Base-by-base conservation (phyloP, 345 rosid species). In the Euphorbia lathyris region DNA sequence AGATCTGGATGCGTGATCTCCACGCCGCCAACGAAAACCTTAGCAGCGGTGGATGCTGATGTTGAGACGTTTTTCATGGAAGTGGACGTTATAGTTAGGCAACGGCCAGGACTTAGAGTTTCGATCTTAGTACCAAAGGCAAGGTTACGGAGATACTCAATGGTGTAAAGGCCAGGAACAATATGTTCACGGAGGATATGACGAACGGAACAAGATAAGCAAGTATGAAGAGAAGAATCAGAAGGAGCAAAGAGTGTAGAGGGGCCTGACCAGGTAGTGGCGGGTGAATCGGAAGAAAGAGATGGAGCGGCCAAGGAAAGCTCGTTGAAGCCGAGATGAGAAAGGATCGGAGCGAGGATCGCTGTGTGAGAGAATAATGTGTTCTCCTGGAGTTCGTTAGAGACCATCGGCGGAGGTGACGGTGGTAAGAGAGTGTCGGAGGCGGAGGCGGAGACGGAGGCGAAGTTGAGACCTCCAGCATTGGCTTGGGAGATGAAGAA, bases 201-300 rank as follows among this genome's bases (percentile, higher is more conserved):
- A 2, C 81, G 78, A 16, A 70, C 50, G 19, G 87, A 81, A 74
- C 90, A 88, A 34, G 90, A 78, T 57, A 51, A 48, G 74, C 90
- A 86, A 0, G 88, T 65, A 20, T 77, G 75, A 75, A 86, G 53
- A 17, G 93, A 84, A 65, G 88, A 72, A 57, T 84, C 88, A 17
- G 87, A 79, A 12, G 93, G 85, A 55, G 90, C 90, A 61, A 88
- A 88, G 74, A 88, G 67, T 57, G 93, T 88, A 51, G 83, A 86
- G 3, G 90, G 93, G 1, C 90, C 88, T 22, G 83, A 80, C 93
- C 87, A 84, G 23, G 70, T 45, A 63, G 77, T 60, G 70, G 71
- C 47, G 69, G 80, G 10, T 38, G 85, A 63, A 43, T 74, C 83
- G 45, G 66, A 63, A 36, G 83, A 67, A 73, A 84, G 84, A 2